Evolutionary conservation across 2,329 filamentous ascomycete species (phyloP).

Genomic region (Aspergillus brunneoviolaceus): DNA sequence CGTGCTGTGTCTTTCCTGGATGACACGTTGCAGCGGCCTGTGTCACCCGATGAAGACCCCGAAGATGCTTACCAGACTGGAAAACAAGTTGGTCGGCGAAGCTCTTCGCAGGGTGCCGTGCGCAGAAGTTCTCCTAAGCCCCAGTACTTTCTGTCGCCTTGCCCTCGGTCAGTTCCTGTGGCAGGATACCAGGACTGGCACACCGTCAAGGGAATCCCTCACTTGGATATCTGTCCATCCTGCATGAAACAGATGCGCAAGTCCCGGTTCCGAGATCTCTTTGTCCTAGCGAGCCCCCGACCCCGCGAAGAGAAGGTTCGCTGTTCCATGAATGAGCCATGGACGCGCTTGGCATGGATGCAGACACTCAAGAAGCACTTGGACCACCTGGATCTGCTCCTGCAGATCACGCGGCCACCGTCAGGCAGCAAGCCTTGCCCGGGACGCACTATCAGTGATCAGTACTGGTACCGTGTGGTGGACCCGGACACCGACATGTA

Average conservation of each 20-base stretch:
- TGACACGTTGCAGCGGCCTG: constrained; percentile 11
- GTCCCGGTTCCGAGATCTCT: constrained; percentile 66
- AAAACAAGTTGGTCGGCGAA: constrained; percentile 9
- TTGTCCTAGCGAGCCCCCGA: constrained; percentile 61
- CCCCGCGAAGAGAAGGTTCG: constrained; percentile 58
- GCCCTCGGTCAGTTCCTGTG: constrained; percentile 64
- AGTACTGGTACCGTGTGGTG: constrained; percentile 73
- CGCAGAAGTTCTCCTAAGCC: constrained; percentile 18
- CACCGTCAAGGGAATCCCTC: constrained; percentile 67
- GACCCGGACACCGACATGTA: constrained; percentile 65
- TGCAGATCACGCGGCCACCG: constrained; percentile 64
- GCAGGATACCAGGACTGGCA: constrained; percentile 75
- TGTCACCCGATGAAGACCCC: constrained; percentile 7
- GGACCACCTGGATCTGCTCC: constrained; percentile 66
- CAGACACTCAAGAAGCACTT: constrained; percentile 70
- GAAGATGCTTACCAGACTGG: constrained; percentile 10
- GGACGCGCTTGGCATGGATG: constrained; percentile 82
- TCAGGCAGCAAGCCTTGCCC: constrained; percentile 59
- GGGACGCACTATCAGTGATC: constrained; percentile 54
- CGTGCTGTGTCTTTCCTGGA: constrained; percentile 22
- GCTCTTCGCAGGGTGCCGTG: constrained; percentile 16
- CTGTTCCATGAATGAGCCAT: constrained; percentile 79
- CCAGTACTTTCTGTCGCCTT: constrained; percentile 58
- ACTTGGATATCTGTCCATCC: constrained; percentile 77
- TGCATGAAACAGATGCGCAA: constrained; percentile 73